phyloP scores from a whole-genome alignment of 768 basidiomycete species.

The Roridomyces roridus region DNA sequence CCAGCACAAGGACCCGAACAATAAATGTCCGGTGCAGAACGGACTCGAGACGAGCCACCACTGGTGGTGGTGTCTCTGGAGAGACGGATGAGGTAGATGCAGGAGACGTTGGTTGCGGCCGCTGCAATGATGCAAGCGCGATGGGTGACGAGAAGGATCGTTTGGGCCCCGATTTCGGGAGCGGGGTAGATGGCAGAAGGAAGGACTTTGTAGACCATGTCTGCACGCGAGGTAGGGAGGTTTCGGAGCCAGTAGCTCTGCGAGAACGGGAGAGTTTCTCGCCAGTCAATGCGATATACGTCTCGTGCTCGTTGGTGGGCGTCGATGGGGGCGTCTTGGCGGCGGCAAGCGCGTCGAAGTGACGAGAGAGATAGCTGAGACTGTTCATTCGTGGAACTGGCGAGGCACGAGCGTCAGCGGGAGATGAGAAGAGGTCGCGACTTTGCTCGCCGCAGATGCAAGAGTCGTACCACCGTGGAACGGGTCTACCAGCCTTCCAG shows the following conservation, averaged over 20 bases:
- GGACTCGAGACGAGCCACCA: constrained; percentile 47
- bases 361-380: constrained; percentile 79
- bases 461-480: not conserved
- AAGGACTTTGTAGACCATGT: constrained; percentile 65
- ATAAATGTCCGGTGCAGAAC: constrained; percentile 68
- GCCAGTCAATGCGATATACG: constrained; percentile 29
- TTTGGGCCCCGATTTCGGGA: constrained; percentile 43
- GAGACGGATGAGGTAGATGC: constrained; percentile 31
- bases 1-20: constrained; percentile 68
- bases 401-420: constrained; percentile 4
- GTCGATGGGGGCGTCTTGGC: constrained; percentile 65
- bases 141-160: constrained; percentile 71
- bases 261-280: constrained; percentile 22
- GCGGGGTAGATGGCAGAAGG: constrained; percentile 43
- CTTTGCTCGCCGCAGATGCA: too few species aligned
- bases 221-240: constrained; percentile 52
- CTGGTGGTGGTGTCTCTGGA: constrained; percentile 38
- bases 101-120: constrained; percentile 28
- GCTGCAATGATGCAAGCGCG: constrained; percentile 40
- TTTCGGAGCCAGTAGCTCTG: constrained; percentile 28
- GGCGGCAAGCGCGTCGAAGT: constrained; percentile 78
- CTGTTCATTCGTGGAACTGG: constrained; percentile 70
- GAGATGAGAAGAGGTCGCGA: too few species aligned
- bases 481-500: too few species aligned
- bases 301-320: constrained; percentile 45